Evolutionary conservation across 176 grass and related monocot genomes (phyloP).

Genomic region (Eleusine coracana): DNA sequence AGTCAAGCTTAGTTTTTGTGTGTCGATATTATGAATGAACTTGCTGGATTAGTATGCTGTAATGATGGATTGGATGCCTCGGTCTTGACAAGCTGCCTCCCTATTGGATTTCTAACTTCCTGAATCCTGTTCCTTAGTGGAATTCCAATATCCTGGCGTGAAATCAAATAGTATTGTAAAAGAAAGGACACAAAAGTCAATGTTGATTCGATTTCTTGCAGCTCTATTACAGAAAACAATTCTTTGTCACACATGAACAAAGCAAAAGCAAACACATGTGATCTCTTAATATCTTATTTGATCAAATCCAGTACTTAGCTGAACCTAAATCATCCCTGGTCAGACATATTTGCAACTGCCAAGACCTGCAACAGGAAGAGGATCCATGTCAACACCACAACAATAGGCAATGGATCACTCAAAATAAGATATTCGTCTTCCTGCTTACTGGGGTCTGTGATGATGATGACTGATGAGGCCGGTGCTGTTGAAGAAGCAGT

Average conservation of each 20-base stretch:
- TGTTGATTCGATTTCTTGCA: slow-evolving; percentile 9
- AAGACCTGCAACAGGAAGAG: slow-evolving; percentile 35
- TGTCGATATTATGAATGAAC: neutral
- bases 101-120: neutral
- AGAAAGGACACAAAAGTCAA: neutral
- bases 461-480: slow-evolving; percentile 39
- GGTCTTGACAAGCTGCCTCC: neutral
- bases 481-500: slow-evolving; percentile 65
- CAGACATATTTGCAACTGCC: slow-evolving; percentile 51
- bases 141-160: neutral
- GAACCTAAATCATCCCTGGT: neutral
- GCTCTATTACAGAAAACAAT: slow-evolving; percentile 13
- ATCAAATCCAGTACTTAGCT: neutral
- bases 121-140: neutral
- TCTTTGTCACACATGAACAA: neutral
- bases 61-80: neutral
- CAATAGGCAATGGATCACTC: neutral
- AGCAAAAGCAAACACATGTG: neutral
- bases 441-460: slow-evolving; percentile 64
- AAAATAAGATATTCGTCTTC: neutral
- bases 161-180: neutral
- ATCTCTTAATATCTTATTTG: slow-evolving; percentile 25
- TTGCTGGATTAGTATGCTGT: neutral
- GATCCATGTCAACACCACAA: neutral
- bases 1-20: neutral